phyloP scores from a whole-genome alignment of 2,329 filamentous ascomycete genomes.

The Phyllosticta citribraziliensis region DNA sequence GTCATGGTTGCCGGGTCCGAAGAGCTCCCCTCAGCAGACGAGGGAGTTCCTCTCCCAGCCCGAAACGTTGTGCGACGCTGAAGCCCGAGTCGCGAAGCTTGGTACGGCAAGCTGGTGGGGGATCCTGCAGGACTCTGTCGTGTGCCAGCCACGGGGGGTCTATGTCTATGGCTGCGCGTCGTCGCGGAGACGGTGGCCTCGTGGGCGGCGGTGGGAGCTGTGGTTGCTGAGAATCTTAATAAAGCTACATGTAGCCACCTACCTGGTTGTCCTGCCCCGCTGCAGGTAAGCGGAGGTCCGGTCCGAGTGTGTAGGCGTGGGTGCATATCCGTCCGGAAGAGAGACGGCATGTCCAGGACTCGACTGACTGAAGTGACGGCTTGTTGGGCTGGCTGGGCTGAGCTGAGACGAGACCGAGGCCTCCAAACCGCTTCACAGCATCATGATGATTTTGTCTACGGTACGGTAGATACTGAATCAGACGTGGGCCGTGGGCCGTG shows the following conservation, averaged over 20 bases:
- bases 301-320: not conserved
- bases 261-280: not conserved
- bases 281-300: not conserved
- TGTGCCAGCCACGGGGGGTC: not conserved
- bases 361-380: not conserved
- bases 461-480: not conserved
- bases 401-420: not conserved
- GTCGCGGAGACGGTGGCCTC: not conserved
- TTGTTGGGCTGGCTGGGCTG: not conserved
- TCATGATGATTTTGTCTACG: too few species aligned
- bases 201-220: not conserved
- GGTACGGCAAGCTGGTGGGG: not conserved
- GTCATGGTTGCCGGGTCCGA: not conserved
- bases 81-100: not conserved
- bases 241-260: not conserved
- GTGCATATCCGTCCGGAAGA: not conserved
- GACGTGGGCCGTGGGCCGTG: constrained; percentile 2
- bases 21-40: not conserved
- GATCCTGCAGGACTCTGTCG: not conserved
- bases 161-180: not conserved
- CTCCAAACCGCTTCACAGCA: too few species aligned
- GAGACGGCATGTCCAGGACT: not conserved
- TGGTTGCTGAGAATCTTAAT: not conserved
- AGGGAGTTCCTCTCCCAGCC: not conserved
- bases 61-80: not conserved